Conservation (phyloP, 495 filamentous ascomycete genomes). For the Aspergillus haitiensis region DNA sequence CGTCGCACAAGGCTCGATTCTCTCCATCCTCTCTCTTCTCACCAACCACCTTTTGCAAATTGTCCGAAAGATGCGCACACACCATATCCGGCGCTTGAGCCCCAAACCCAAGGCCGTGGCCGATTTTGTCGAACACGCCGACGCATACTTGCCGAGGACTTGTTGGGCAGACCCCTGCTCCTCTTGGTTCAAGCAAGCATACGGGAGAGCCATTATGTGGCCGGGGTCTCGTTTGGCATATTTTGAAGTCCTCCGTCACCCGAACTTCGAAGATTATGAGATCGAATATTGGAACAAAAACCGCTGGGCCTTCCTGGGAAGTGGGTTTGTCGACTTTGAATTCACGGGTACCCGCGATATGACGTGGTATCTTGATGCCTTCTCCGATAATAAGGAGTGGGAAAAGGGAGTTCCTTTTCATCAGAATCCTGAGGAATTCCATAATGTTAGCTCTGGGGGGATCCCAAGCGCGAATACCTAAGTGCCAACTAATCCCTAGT, state of each 20-base stretch:
- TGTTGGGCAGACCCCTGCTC: constrained; percentile 41
- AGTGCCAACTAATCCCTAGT: background rate
- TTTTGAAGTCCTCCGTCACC: constrained; percentile 46
- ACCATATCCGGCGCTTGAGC: constrained; percentile 22
- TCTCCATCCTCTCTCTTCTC: constrained; percentile 33
- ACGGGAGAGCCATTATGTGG: constrained; percentile 12
- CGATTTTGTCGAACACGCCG: constrained; percentile 37
- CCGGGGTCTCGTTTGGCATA: constrained; percentile 41
- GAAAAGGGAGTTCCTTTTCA: background rate
- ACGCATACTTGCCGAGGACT: constrained; percentile 33
- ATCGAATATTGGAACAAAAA: constrained; percentile 11
- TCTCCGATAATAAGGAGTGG: constrained; percentile 1
- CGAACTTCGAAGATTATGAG: constrained; percentile 48
- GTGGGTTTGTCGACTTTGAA: constrained; percentile 11
- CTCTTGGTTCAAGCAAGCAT: constrained; percentile 38
- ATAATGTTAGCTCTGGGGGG: background rate
- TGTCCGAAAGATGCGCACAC: constrained; percentile 33
- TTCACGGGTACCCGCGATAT: background rate
- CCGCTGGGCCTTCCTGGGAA: constrained; percentile 12
- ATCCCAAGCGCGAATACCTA: background rate
- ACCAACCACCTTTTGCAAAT: constrained; percentile 42
- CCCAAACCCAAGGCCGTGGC: constrained; percentile 24
- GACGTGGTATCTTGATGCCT: constrained; percentile 8
- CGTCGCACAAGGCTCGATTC: constrained; percentile 27
- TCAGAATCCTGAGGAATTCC: background rate